Conservation (phyloP, 192 early-diverging fungal species). For the Coemansia reversa region DNA sequence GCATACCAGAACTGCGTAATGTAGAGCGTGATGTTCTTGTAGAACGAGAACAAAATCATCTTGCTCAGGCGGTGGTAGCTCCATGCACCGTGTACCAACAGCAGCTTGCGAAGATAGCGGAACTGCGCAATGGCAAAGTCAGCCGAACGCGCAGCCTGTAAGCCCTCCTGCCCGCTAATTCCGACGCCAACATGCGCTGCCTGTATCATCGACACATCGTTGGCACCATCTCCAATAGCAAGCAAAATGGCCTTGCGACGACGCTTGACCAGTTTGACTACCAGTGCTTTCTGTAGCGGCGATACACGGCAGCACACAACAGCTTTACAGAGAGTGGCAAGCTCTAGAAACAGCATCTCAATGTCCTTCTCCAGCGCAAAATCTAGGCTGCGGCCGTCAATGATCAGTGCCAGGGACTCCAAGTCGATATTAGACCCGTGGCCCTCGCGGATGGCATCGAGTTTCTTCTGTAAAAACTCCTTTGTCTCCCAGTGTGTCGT, state of each 20-base stretch:
- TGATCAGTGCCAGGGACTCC: constrained; percentile 86
- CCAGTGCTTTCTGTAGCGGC: constrained; percentile 95
- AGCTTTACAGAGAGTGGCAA: constrained; percentile 90
- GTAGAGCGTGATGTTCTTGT: constrained; percentile 99
- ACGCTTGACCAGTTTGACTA: constrained; percentile 97
- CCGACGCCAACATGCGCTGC: constrained; percentile 98
- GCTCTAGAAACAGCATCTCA: constrained; percentile 77
- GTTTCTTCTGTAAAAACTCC: constrained; percentile 85
- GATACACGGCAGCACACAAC: constrained; percentile 99
- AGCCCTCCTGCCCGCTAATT: constrained; percentile 92
- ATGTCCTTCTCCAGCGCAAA: constrained; percentile 90
- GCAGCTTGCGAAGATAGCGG: constrained; percentile 87
- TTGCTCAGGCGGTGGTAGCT: constrained; percentile 94
- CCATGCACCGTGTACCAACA: constrained; percentile 97
- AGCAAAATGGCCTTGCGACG: constrained; percentile 84
- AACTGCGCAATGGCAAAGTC: constrained; percentile 99
- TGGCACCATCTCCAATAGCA: constrained; percentile 98
- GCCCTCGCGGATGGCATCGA: constrained; percentile 72
- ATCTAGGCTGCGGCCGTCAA: constrained; percentile 90
- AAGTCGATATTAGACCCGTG: constrained; percentile 50
- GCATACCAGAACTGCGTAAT: constrained; percentile 98
- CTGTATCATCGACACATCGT: constrained; percentile 99
- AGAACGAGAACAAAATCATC: constrained; percentile 96
- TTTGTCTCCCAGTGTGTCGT: constrained; percentile 89
- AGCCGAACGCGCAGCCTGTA: constrained; percentile 94